Evolutionary conservation across 352 stramenopile species (phyloP).

Genomic region (Peronospora farinosa): DNA sequence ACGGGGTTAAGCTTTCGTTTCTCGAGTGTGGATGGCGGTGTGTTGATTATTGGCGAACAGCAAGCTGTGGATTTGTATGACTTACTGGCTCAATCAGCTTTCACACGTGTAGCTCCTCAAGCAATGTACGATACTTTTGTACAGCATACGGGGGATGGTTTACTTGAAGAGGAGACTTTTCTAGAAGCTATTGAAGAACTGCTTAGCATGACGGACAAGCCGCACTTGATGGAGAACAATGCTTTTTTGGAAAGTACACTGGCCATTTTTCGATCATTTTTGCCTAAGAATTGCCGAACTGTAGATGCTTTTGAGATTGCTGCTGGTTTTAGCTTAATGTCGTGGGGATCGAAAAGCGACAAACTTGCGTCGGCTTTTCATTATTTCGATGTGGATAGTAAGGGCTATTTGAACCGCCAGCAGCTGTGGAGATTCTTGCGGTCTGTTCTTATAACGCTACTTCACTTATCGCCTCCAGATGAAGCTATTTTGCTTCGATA

Average conservation of each 20-base stretch:
- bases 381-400: conserved; percentile 81
- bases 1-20: conserved; percentile 58
- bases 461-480: conserved; percentile 63
- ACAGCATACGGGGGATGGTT: conserved; percentile 73
- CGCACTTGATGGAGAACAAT: conserved; percentile 69
- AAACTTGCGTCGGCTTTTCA: conserved; percentile 79
- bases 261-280: conserved; percentile 64
- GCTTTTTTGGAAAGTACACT: conserved; percentile 75
- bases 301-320: conserved; percentile 83
- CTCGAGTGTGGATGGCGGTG: conserved; percentile 53
- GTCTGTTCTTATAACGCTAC: conserved; percentile 65
- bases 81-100: conserved; percentile 54
- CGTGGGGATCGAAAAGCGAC: conserved; percentile 82
- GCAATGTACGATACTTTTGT: conserved; percentile 85
- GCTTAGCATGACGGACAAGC: conserved; percentile 64
- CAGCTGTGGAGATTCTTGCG: conserved; percentile 83
- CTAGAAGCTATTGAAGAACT: conserved; percentile 74
- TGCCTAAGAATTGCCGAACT: conserved; percentile 51
- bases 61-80: conserved; percentile 61
- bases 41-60: conserved; percentile 48
- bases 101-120: conserved; percentile 63
- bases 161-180: conserved; percentile 82
- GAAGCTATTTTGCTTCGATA: conserved; percentile 51
- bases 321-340: conserved; percentile 74
- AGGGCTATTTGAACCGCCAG: conserved; percentile 68